phyloP scores from a whole-genome alignment of 768 basidiomycete species.

The Cantharellus cinnabarinus region DNA sequence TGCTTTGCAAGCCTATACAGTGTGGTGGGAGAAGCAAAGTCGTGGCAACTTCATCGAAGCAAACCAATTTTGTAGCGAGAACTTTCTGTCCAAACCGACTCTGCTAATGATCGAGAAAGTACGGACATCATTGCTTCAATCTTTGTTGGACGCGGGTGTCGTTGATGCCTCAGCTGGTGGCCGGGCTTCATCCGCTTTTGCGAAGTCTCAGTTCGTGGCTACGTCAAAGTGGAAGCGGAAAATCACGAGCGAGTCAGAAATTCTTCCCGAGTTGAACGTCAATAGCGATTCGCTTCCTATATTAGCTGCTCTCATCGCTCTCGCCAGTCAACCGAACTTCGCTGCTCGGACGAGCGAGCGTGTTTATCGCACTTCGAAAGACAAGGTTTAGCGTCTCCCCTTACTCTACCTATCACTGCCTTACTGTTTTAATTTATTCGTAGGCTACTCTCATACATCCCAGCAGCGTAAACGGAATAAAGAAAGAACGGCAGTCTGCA shows the following conservation, averaged over 20 bases:
- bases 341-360: constrained; percentile 54
- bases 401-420: not conserved
- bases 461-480: constrained; percentile 66
- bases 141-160: constrained; percentile 60
- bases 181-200: not conserved
- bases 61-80: constrained; percentile 59
- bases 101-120: constrained; percentile 63
- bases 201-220: not conserved
- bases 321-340: constrained; percentile 80
- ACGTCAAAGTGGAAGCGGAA: too few relatives aligned
- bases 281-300: constrained; percentile 61
- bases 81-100: constrained; percentile 78
- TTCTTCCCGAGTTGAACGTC: constrained; percentile 47
- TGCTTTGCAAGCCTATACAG: constrained; percentile 57
- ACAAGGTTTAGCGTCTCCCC: constrained; percentile 37
- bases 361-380: constrained; percentile 50
- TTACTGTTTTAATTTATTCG: not conserved
- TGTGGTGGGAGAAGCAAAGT: constrained; percentile 56
- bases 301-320: constrained; percentile 62
- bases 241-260: constrained; percentile 12
- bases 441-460: constrained; percentile 67
- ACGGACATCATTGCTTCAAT: constrained; percentile 53
- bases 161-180: constrained; percentile 66
- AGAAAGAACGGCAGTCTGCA: constrained; percentile 15
- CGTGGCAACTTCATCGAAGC: constrained; percentile 42